phyloP scores from a whole-genome alignment of 2,329 filamentous ascomycete species.

The Bipolaris zeicola region DNA sequence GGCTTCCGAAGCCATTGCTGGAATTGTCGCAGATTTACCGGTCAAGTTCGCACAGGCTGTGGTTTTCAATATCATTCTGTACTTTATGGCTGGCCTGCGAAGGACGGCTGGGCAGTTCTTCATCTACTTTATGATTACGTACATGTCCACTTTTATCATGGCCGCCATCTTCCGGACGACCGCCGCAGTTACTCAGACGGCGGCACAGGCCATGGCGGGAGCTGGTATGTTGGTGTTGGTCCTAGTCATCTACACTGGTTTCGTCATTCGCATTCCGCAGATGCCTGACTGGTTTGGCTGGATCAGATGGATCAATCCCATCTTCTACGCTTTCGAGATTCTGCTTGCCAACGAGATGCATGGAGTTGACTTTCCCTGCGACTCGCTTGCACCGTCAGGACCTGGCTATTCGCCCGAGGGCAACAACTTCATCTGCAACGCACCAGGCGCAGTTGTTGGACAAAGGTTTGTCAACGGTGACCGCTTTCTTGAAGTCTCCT shows the following conservation, averaged over 20 bases:
- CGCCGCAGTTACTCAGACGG: conserved; percentile 72
- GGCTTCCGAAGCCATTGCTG: conserved; percentile 79
- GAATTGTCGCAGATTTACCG: conserved; percentile 82
- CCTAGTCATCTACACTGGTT: conserved; percentile 71
- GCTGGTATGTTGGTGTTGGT: conserved; percentile 64
- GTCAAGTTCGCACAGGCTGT: conserved; percentile 75
- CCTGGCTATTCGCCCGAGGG: conserved; percentile 36
- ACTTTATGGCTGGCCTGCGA: conserved; percentile 83
- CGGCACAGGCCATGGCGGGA: conserved; percentile 62
- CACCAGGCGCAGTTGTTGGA: conserved; percentile 49
- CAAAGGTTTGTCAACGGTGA: conserved; percentile 49
- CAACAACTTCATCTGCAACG: conserved; percentile 46
- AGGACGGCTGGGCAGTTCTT: conserved; percentile 78
- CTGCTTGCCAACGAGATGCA: conserved; percentile 75
- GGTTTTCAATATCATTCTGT: conserved; percentile 77
- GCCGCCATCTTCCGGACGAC: conserved; percentile 83
- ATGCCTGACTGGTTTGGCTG: conserved; percentile 53
- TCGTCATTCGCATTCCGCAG: conserved; percentile 68
- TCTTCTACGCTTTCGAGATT: conserved; percentile 79
- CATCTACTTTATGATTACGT: conserved; percentile 70
- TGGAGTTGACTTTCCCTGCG: conserved; percentile 43
- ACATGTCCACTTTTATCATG: conserved; percentile 68
- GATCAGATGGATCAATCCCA: conserved; percentile 68
- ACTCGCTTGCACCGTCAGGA: conserved; percentile 47
- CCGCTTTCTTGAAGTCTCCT: conserved; percentile 39